These are phyloP conservation scores for Solanum boliviense DNA, from an alignment of 257 asterid genomes.

Conservation along the genomic window DNA sequence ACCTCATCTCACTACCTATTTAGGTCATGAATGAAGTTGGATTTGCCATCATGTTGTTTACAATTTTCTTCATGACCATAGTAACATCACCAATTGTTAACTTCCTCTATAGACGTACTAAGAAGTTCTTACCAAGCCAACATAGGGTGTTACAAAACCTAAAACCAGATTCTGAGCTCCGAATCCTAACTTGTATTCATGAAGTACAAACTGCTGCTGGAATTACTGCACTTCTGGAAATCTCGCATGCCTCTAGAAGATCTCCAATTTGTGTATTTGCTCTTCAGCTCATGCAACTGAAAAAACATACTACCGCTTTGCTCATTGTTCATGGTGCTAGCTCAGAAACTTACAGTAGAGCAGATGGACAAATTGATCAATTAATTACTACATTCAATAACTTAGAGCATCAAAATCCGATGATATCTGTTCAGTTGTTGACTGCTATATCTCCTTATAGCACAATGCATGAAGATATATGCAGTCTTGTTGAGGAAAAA, in stretches of 20 bases:
- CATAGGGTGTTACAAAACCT: constrained; percentile 4
- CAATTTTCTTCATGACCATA: not conserved
- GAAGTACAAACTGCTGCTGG: constrained; percentile 11
- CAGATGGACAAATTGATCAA: constrained; percentile 9
- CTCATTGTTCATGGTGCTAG: constrained; percentile 11
- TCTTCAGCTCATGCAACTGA: constrained; percentile 10
- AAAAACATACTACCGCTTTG: constrained; percentile 8
- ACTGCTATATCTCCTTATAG: constrained; percentile 9
- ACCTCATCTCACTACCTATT: not conserved
- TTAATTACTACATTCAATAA: constrained; percentile 7
- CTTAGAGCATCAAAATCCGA: not conserved
- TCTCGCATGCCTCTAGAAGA: constrained; percentile 9
- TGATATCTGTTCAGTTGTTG: constrained; percentile 4
- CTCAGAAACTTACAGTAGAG: not conserved
- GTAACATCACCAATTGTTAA: constrained; percentile 10
- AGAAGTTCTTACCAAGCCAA: constrained; percentile 8
- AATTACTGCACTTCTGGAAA: not conserved
- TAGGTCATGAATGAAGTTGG: not conserved
- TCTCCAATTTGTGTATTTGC: constrained; percentile 10
- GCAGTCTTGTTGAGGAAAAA: constrained; percentile 9
- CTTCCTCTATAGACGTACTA: constrained; percentile 3
- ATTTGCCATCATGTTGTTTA: constrained; percentile 1
- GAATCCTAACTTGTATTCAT: constrained; percentile 12
- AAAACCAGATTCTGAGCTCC: constrained; percentile 7
- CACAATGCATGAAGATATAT: constrained; percentile 18